phyloP scores from a whole-genome alignment of 148 eudicot species.

The Polygonum maritimum region DNA sequence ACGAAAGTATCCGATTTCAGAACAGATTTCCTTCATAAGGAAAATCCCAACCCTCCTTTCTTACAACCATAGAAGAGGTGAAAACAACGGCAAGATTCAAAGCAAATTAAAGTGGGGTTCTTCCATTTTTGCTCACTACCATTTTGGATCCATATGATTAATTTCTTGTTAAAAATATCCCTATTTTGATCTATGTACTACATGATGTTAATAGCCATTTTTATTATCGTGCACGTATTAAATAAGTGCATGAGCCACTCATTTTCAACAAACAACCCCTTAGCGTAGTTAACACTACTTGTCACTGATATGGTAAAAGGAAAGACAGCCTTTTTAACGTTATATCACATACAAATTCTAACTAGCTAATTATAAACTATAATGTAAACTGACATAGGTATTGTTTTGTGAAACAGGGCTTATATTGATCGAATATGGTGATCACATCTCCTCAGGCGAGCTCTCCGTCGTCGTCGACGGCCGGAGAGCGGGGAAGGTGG shows the following conservation, averaged over 20 bases:
- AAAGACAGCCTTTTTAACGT: neutral
- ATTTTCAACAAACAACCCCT: neutral
- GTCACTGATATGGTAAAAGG: neutral
- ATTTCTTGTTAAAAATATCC: too few species aligned
- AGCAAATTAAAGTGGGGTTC: neutral
- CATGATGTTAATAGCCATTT: too few species aligned
- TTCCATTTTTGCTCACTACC: too few species aligned
- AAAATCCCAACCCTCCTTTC: neutral
- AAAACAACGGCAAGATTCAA: neutral
- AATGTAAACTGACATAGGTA: neutral
- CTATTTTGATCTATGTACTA: too few species aligned
- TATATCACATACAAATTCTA: too few species aligned
- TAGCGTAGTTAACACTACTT: neutral
- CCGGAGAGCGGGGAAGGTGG: slow-evolving; percentile 8
- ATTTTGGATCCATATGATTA: too few species aligned
- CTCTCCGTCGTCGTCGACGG: neutral
- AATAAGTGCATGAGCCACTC: neutral
- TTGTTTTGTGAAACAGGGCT: neutral
- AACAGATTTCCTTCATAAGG: neutral
- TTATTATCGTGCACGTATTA: too few species aligned
- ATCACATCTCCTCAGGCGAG: neutral
- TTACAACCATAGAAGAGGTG: neutral
- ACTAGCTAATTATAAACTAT: neutral
- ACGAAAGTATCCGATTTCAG: neutral
- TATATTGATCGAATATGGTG: neutral